phyloP scores from a whole-genome alignment of 140 eudicot species.

The Erigeron philadelphicus region DNA sequence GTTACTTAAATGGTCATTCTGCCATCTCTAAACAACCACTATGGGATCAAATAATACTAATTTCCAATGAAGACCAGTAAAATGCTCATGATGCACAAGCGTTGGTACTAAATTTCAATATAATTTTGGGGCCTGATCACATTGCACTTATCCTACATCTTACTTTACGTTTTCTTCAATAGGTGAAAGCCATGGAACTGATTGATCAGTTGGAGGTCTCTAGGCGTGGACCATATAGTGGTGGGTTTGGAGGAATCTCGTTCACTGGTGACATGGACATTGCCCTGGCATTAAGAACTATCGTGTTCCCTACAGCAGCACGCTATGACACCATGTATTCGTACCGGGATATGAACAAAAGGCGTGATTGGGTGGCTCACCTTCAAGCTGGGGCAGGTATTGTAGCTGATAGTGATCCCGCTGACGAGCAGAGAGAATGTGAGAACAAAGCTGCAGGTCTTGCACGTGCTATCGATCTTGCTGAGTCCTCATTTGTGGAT shows the following conservation, averaged over 20 bases:
- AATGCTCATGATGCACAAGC: background rate
- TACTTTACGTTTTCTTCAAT: slow-evolving; percentile 20
- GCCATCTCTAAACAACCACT: background rate
- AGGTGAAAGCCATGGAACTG: slow-evolving; percentile 96
- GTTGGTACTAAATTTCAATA: background rate
- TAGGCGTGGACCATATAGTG: slow-evolving; percentile 95
- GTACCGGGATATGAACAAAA: slow-evolving; percentile 49
- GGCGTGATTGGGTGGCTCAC: slow-evolving; percentile 91
- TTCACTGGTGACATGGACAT: slow-evolving; percentile 88
- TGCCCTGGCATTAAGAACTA: slow-evolving; percentile 78
- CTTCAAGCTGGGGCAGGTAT: slow-evolving; percentile 94
- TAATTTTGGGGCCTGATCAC: background rate
- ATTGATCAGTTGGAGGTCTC: slow-evolving; percentile 73
- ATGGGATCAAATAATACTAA: no score
- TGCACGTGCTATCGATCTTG: slow-evolving; percentile 94
- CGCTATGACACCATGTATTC: slow-evolving; percentile 82
- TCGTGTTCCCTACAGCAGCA: slow-evolving; percentile 70
- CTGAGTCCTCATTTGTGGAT: slow-evolving; percentile 88
- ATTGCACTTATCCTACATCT: slow-evolving; percentile 1
- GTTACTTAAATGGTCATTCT: background rate
- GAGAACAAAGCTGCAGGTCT: slow-evolving; percentile 89
- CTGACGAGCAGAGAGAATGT: slow-evolving; percentile 75
- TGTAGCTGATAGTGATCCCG: slow-evolving; percentile 87
- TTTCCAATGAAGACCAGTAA: no score
- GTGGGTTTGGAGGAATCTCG: slow-evolving; percentile 94